Conservation (phyloP, 2,329 filamentous ascomycete species). For the Beauveria brongniartii region DNA sequence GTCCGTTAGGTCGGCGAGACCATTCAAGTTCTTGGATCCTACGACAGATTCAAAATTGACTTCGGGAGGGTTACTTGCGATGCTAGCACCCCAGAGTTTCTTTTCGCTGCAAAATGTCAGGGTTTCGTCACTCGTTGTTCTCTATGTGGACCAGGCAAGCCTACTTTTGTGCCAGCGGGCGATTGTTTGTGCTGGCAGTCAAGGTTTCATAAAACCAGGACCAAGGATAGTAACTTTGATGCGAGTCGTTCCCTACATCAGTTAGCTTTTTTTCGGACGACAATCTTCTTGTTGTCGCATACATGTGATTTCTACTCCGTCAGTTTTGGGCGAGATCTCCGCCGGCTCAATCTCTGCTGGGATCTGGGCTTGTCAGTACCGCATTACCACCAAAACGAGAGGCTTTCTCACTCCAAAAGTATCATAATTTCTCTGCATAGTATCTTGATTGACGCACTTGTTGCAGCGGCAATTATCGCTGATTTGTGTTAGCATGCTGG, state of each 20-base stretch:
- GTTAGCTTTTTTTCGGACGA: not conserved
- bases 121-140: not conserved
- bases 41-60: slow-evolving; percentile 56
- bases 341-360: slow-evolving; percentile 22
- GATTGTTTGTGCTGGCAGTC: slow-evolving; percentile 26
- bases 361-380: slow-evolving; percentile 20
- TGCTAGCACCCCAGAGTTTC: slow-evolving; percentile 24
- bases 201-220: slow-evolving; percentile 31
- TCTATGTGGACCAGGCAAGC: not conserved
- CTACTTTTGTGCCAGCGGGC: slow-evolving; percentile 1
- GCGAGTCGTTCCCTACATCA: slow-evolving; percentile 58
- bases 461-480: slow-evolving; percentile 38
- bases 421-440: slow-evolving; percentile 34
- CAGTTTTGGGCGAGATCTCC: slow-evolving; percentile 19
- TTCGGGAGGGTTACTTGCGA: slow-evolving; percentile 43
- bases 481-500: not conserved
- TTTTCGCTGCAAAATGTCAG: not conserved
- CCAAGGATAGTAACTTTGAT: slow-evolving; percentile 60
- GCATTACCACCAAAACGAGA: not conserved
- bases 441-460: slow-evolving; percentile 33
- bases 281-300: slow-evolving; percentile 2
- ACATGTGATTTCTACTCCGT: slow-evolving; percentile 29
- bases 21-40: slow-evolving; percentile 32
- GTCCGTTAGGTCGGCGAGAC: slow-evolving; percentile 53
- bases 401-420: slow-evolving; percentile 28